Conservation (phyloP, 192 early-diverging fungal species). For the Radiomyces spectabilis region DNA sequence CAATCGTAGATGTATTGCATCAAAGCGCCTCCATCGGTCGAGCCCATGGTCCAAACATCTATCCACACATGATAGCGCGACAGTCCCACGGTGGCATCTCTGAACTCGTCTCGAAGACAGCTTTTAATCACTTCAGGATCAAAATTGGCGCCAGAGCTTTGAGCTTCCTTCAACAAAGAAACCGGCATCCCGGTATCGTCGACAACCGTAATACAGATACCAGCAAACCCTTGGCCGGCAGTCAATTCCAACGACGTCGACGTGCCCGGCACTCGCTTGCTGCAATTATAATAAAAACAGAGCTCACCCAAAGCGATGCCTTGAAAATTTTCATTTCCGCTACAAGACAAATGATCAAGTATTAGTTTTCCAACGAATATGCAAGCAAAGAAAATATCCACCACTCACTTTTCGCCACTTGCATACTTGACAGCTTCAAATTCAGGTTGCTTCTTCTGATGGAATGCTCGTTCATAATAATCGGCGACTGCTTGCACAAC, state of each 20-base stretch:
- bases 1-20: slow-evolving; percentile 38
- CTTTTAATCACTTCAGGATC: slow-evolving; percentile 5
- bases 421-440: neutral
- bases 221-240: slow-evolving; percentile 44
- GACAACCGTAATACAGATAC: slow-evolving; percentile 42
- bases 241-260: slow-evolving; percentile 31
- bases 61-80: slow-evolving; percentile 28
- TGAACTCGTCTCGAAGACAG: slow-evolving; percentile 15
- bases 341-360: too few species aligned
- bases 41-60: slow-evolving; percentile 43
- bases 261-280: slow-evolving; percentile 10
- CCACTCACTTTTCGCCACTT: neutral
- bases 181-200: slow-evolving; percentile 31
- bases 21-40: slow-evolving; percentile 27
- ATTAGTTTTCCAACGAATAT: too few species aligned
- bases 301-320: slow-evolving; percentile 25
- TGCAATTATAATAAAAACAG: slow-evolving; percentile 44
- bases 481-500: neutral
- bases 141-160: neutral
- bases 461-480: neutral
- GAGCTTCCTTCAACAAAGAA: slow-evolving; percentile 13
- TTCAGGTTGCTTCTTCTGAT: neutral
- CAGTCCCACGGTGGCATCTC: slow-evolving; percentile 3
- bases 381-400: too few species aligned
- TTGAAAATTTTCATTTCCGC: neutral